Percentiles rank a stretch among this genome's conserved stretches.
Evolutionary conservation across 2,329 filamentous ascomycete species (phyloP).

Genomic region (Alternaria triticina): DNA sequence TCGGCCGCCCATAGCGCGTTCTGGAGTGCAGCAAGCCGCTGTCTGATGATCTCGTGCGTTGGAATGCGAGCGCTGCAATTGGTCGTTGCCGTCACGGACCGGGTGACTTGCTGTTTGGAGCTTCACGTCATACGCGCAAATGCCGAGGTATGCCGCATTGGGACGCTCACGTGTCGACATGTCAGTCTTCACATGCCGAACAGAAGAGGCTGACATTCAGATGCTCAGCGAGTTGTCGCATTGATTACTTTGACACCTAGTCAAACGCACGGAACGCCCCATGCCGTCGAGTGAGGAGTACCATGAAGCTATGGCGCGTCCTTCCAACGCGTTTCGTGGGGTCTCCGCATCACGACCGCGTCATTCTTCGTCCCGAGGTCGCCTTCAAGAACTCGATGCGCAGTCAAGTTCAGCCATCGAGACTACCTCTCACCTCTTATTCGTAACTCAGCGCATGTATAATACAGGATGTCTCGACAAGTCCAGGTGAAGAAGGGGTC

Average conservation of each 20-base stretch:
- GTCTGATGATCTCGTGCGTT: slow-evolving; percentile 39
- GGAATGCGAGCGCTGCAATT: slow-evolving; percentile 32
- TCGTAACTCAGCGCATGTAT: neutral
- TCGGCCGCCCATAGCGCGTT: slow-evolving; percentile 33
- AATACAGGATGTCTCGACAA: slow-evolving; percentile 29
- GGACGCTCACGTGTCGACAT: slow-evolving; percentile 17
- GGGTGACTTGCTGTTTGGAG: slow-evolving; percentile 34
- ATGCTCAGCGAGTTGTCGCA: slow-evolving; percentile 7
- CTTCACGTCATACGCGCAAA: slow-evolving; percentile 35
- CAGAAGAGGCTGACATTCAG: slow-evolving; percentile 19
- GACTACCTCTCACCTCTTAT: neutral
- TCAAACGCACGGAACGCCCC: neutral
- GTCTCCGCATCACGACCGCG: slow-evolving; percentile 11
- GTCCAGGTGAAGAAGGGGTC: slow-evolving; percentile 38
- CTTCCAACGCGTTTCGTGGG: slow-evolving; percentile 5
- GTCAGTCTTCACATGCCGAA: slow-evolving; percentile 17
- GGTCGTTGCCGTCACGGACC: slow-evolving; percentile 20
- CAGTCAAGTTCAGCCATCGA: neutral
- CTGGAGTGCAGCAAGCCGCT: slow-evolving; percentile 26
- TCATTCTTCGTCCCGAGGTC: neutral
- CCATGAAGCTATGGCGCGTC: neutral
- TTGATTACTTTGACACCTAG: neutral
- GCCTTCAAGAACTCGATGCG: neutral
- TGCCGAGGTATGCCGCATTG: slow-evolving; percentile 36
- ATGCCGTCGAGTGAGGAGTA: neutral